Percentiles rank a stretch among this genome's conserved stretches.
Evolutionary conservation across 805 yeast genomes (phyloP).

Genomic region (Blastobotrys americana): DNA sequence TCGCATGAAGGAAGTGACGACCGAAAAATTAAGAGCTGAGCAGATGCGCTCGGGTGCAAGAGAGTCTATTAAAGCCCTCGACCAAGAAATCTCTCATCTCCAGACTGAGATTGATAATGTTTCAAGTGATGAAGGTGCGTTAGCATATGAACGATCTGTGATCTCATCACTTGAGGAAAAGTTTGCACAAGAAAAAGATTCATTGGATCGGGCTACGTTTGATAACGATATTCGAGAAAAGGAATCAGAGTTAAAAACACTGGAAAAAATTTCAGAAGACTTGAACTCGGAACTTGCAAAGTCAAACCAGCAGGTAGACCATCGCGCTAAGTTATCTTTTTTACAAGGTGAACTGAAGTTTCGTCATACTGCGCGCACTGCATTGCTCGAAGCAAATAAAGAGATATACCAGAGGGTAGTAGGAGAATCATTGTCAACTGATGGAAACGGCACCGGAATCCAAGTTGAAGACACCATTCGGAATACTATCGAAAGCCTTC

Average conservation of each 20-base stretch:
- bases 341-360: constrained; percentile 35
- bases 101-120: constrained; percentile 35
- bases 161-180: constrained; percentile 36
- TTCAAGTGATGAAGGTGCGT: constrained; percentile 38
- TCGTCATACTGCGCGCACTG: constrained; percentile 28
- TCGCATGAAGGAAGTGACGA: constrained; percentile 22
- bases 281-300: constrained; percentile 43
- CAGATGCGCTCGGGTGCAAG: constrained; percentile 17
- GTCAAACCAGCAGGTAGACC: constrained; percentile 52
- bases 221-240: constrained; percentile 7
- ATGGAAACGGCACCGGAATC: constrained; percentile 15
- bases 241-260: constrained; percentile 6
- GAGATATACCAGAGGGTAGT: constrained; percentile 20
- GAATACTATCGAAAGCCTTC: constrained; percentile 18
- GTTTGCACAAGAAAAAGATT: constrained; percentile 20
- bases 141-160: constrained; percentile 40
- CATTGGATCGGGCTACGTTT: constrained; percentile 11
- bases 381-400: constrained; percentile 26
- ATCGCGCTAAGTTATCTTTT: constrained; percentile 46
- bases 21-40: constrained; percentile 20
- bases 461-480: constrained; percentile 8
- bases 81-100: constrained; percentile 34
- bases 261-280: constrained; percentile 39
- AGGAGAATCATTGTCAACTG: constrained; percentile 18
- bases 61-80: constrained; percentile 10